Evolutionary conservation across 805 yeast species (phyloP), one percentile per base, ranked within the genome.

Genomic region (Yamadazyma paraphyllophila): DNA sequence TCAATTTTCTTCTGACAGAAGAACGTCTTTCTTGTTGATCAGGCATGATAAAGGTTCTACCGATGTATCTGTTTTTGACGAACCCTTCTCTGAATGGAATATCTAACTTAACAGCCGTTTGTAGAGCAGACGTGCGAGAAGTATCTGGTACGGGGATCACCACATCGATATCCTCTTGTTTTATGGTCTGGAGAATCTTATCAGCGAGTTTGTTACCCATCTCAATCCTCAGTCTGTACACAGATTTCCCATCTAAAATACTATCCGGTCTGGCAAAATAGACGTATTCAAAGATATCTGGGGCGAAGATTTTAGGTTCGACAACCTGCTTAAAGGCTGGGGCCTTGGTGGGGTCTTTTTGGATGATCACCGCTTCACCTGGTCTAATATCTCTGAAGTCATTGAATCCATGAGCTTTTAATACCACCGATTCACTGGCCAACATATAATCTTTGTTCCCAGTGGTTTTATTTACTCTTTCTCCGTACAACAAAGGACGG

Each of bases 101-200:
- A 39, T 81, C 78, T 51, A 94, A 74, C 39, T 82, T 74, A 31
- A 86, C 91, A 1, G 98, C 92, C 67, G 96, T 85, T 62, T 94
- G 94, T 49, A 91, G 68, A 1, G 98, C 98, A 16, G 96, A 84
- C 36, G 95, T 91, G 67, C 98, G 81, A n/a, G 98, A 84, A 7
- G 99, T 94, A 65, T 94, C 99, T 9, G 99, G 99, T 11, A 94
- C 99, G 2, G 99, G 97, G 47, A 94, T 88, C 32, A 94, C 96
- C 39, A 92, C 99, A 59, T 94, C 99, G 45, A 94, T 84, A 49
- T 80, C 80, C 12, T 39, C 32, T n/a, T 33, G 32, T 5, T 9
- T n/a, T n/a, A 49, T 45, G 75, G 35, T 20, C 11, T 27, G 74
- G 15, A 55, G 49, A 51, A 94, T 85, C 59, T 82, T 85, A 42